Conservation (phyloP, 2,329 filamentous ascomycete genomes). For the Mycosphaerella sp. region DNA sequence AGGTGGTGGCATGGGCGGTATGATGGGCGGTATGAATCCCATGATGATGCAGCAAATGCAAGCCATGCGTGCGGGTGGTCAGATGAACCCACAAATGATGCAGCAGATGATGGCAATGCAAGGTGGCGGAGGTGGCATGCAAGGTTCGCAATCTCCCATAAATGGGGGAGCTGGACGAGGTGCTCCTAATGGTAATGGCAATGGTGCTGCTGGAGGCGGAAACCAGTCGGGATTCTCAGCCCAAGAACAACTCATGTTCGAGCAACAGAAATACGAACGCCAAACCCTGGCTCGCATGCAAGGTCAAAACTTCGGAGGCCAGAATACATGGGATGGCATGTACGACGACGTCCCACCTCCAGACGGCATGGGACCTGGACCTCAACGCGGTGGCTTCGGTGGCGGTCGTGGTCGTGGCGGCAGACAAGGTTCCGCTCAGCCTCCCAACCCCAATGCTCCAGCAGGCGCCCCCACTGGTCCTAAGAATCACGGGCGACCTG, state of each 20-base stretch:
- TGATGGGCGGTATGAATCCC: conserved; percentile 51
- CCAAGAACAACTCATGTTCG: conserved; percentile 67
- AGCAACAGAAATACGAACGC: conserved; percentile 72
- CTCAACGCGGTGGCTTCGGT: conserved; percentile 40
- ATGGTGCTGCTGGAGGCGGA: conserved; percentile 19
- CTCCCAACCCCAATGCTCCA: conserved; percentile 49
- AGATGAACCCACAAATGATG: conserved; percentile 56
- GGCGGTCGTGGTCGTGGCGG: conserved; percentile 40
- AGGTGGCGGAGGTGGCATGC: conserved; percentile 35
- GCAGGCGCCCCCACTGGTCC: conserved; percentile 88
- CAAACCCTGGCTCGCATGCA: conserved; percentile 54
- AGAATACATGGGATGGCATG: conserved; percentile 87
- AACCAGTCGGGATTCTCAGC: conserved; percentile 51
- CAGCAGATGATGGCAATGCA: conserved; percentile 28
- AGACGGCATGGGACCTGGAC: conserved; percentile 46
- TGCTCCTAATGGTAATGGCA: conserved; percentile 6
- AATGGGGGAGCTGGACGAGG: conserved; percentile 38
- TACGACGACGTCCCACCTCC: conserved; percentile 93
- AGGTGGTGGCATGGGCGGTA: conserved; percentile 50
- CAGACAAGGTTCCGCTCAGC: conserved; percentile 30
- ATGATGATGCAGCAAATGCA: conserved; percentile 43
- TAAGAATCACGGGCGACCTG: conserved; percentile 87
- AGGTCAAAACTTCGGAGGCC: conserved; percentile 39
- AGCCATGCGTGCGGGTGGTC: conserved; percentile 25
- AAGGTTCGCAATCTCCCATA: conserved; percentile 22